Evolutionary conservation across 768 basidiomycete genomes (phyloP), one percentile per base, ranked within the genome.

Genomic region (Grammothele lineata): DNA sequence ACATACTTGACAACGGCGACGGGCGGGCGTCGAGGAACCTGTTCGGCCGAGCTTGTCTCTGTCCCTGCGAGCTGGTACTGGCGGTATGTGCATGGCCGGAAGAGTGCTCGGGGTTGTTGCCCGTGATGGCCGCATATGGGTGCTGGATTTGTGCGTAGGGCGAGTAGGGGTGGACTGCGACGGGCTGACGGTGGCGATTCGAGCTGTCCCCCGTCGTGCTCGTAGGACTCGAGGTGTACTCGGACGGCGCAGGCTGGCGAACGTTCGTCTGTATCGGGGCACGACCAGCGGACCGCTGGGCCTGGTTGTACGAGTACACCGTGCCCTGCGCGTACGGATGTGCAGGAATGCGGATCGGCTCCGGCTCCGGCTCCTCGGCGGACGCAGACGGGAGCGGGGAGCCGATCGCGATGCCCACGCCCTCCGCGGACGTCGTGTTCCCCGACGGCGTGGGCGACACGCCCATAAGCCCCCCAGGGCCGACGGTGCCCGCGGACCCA

Each of bases 361-460:
- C 46, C 14, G 47, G 37, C 8, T 23, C 48, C 5, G 41, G 38
- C 21, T 61, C 58, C 4, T 65, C 66, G 5, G 18, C 9, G 9
- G 35, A 6, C 9, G 30, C 9, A 9, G 59, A 50, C 2, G 59
- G 48, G 6, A 61, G 57, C 0, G 71, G 67, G 1, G 70, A 63
- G 4, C 73, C 68, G 24, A 77, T 60, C 4, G 75, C 76, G 43
- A 77, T 65, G 10, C 75, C 75, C 1, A 77, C 65, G 10, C 58
- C 60, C 35, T 67, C 63, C 2, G 35, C 56, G 0, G 61, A 60
- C 4, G 42, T 57, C 5, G 54, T 59, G 14, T 40, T 42, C 9
- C 53, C 58, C 1, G 57, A 63, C 9, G 67, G 70, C 5, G 62
- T 57, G 1, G 68, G 65, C 14, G 70, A 70, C 1, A 46, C 40